These are phyloP conservation scores for Epichloe gansuensis DNA, from an alignment of 2,329 filamentous ascomycete species.

Conservation along the genomic window DNA sequence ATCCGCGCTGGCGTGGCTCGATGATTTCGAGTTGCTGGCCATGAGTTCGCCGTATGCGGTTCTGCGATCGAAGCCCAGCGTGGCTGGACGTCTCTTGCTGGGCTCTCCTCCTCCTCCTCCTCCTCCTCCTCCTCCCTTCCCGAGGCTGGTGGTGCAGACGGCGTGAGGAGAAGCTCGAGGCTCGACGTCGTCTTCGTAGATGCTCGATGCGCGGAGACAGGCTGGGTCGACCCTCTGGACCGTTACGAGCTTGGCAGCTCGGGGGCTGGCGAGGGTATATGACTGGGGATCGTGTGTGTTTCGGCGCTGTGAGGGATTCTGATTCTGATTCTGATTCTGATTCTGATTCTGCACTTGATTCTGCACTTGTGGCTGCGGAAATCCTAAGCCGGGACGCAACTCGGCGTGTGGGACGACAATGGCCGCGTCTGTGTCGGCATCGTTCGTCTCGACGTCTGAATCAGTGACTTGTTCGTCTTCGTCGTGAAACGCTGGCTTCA, in stretches of 20 bases:
- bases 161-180: neutral
- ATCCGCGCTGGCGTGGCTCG: conserved; percentile 25
- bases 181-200: conserved; percentile 2
- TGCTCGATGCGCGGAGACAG: conserved; percentile 3
- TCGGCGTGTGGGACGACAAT: neutral
- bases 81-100: conserved; percentile 6
- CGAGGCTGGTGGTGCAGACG: neutral
- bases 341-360: neutral
- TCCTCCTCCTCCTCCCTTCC: neutral
- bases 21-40: conserved; percentile 17
- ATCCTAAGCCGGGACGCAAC: neutral
- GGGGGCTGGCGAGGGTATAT: neutral
- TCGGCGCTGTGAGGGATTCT: neutral
- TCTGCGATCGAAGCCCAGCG: conserved; percentile 3
- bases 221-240: neutral
- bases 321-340: neutral
- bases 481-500: conserved; percentile 1
- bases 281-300: neutral
- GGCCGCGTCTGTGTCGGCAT: neutral
- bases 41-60: conserved; percentile 1
- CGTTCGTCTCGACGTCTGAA: conserved; percentile 21
- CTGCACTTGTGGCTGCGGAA: neutral
- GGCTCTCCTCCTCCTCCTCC: neutral
- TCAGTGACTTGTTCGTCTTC: conserved; percentile 11
- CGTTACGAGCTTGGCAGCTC: neutral